Base-by-base conservation (phyloP, 768 basidiomycete species). In the Pulveroboletus sp. region DNA sequence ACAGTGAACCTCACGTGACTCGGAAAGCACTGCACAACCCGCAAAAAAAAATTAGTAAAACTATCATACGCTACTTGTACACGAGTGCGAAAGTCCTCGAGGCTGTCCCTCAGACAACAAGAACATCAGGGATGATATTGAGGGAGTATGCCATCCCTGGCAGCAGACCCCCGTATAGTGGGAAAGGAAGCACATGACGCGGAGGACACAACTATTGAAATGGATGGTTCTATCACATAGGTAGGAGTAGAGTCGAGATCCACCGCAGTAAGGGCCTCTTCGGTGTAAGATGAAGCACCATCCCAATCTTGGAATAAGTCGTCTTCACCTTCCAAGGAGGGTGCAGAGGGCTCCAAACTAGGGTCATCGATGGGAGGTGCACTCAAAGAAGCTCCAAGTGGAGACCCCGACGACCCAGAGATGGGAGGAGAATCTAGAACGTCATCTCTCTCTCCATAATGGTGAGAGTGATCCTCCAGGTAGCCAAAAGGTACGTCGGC, bases 271-370 rank as follows among this genome's bases (percentile, higher is more conserved):
- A 36, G 17, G 28, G 2, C 42, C 32, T 51, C 55, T 3, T 38
- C 41, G 24, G 31, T 15, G 27, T 46, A 42, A 15, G 50, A 46
- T 30, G 56, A 55, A 39, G 39, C 31, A 4, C 39, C 40, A 6
- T 60, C 56, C 65, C 67, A 66, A 33, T 59, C 49, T n/a, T 53
- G 56, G 40, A 55, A 62, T 21, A 53, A 31, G 26, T 53, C 54
- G 36, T 62, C 58, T 41, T 53, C 60, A 18, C 55, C 54, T 32
- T 66, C 69, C 38, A 61, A 48, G 18, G 55, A 50, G 39, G 78
- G 78, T 3, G 79, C 79, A 46, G 80, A 81, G n/a, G 81, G 76
- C 17, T 71, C 57, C 28, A 74, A 53, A 31, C 49, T 49, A 49
- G 57, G 55, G 18, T 58, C 57, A 40, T 63, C 59, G 18, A 68